Base-by-base conservation (phyloP, 208 protist species). In the Phytomonas sp. region DNA sequence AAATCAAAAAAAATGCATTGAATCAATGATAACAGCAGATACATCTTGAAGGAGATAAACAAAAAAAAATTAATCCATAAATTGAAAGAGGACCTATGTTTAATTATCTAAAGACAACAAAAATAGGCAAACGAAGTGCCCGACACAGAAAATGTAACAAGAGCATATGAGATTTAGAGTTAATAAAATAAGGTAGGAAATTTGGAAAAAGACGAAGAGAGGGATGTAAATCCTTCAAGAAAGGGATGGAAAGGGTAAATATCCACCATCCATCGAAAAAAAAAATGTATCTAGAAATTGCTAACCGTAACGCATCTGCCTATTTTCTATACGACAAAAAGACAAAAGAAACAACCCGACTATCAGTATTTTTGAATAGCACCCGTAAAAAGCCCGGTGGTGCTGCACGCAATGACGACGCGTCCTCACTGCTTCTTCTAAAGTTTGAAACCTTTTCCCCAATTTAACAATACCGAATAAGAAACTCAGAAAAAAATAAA, bases 1-100 rank as follows among this genome's bases (percentile, higher is more conserved):
- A 36, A 28, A 62, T 43, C 32, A 40, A 80, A 46, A 80, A 66
- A 40, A n/a, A 76, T 67, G 60, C 43, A 60, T 66, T 32, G 53
- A 34, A 8, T 46, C 15, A 53, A 4, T 76, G 36, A 56, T 59
- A 74, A 61, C 64, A 20, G n/a, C 32, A 67, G 60, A 59, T 51
- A 33, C 5, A 13, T 67, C 26, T 67, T 67, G n/a, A 34, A 43
- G 43, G 4, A 17, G 67, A 13, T 62, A 71, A 51, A n/a, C 68
- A 71, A 75, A 70, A 37, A 71, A 75, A 71, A 53, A 31, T 31
- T 66, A 51, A 40, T 63, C 34, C 5, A 13, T 71, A n/a, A 29
- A 59, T 64, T 13, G 62, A 71, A 76, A 40, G 3, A 62, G 60
- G 37, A 61, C 68, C 59, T 61, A 9, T 68, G 28, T 63, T 23